Evolutionary conservation across 2,329 filamentous ascomycete genomes (phyloP), one percentile per base, ranked within the genome.

Genomic region (Colletotrichum horii): DNA sequence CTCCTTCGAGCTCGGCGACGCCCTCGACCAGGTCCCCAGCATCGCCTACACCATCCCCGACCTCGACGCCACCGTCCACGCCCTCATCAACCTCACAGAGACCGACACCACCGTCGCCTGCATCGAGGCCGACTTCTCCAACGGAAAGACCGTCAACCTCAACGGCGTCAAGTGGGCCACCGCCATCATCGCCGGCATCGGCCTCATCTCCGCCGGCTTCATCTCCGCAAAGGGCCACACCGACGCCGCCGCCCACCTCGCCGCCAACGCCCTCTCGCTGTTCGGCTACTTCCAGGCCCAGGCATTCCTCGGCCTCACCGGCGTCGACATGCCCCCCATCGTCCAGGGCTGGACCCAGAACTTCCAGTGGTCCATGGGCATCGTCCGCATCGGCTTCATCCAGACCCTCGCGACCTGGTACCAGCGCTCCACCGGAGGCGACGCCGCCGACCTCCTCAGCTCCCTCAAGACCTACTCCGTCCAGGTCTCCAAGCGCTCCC

Each of bases 331-430:
- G 70, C 96, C 96, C 12, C 96, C 96, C 1, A 94, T 98, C 77
- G 96, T 98, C 71, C 91, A 94, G 81, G 91, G 96, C 0, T 98
- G 96, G 96, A 98, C 96, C 2, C 96, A 98, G 86, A 96, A 98
- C 86, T 98, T 98, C 87, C 95, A 97, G 83, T 98, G 96, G 96
- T 97, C 94, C 82, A 97, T 98, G 95, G 96, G 96, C 80, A 96
- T 98, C 80, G 98, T 98, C 80, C 91, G 91, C 66, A 90, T 98
- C 58, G 89, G 88, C 24, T 98, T 98, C 84, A 91, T 98, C 86
- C 95, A 98, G 87, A 89, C 88, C 66, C 94, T 98, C 81, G 95
- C 95, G 77, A 98, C 96, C 38, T 98, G 96, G 96, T 98, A 98
- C 83, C 96, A 98, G 86, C 94, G 96, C 77, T 91, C 96, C 6